These are phyloP conservation scores for Sporothrix brunneoviolacea DNA, from an alignment of 2,329 filamentous ascomycete species.

Conservation along the genomic window DNA sequence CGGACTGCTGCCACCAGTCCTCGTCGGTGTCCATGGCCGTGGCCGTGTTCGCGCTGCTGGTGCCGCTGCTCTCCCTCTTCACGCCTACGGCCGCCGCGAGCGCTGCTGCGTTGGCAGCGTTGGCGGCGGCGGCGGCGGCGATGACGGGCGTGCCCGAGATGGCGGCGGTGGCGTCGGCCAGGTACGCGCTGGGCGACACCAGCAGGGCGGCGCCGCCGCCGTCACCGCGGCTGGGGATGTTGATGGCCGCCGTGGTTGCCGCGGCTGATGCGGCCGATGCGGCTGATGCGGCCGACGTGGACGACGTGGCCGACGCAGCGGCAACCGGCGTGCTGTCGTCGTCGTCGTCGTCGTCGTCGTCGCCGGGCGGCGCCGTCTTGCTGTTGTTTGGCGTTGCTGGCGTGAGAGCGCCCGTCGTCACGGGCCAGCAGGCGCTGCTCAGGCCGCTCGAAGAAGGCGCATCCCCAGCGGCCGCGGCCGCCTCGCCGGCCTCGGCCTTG, in stretches of 20 bases:
- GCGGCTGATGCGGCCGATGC: background rate
- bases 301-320: no score
- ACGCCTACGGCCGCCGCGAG: background rate
- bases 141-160: slow-evolving; percentile 13
- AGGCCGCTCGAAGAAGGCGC: background rate
- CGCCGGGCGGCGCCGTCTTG: no score
- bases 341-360: slow-evolving; percentile 6
- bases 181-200: slow-evolving; percentile 11
- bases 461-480: no score
- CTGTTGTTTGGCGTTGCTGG: slow-evolving; percentile 5
- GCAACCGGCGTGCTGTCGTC: background rate
- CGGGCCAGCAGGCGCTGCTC: slow-evolving; percentile 6
- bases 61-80: background rate
- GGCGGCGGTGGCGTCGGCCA: slow-evolving; percentile 14
- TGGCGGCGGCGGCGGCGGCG: slow-evolving; percentile 9
- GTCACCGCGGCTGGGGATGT: slow-evolving; percentile 6
- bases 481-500: slow-evolving; percentile 1
- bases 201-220: background rate
- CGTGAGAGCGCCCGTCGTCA: background rate
- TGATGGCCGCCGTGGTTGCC: background rate
- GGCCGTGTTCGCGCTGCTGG: background rate
- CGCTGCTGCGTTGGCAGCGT: background rate
- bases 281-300: no score
- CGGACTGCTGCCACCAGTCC: slow-evolving; percentile 17
- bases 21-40: slow-evolving; percentile 15